Base-by-base conservation (phyloP, 495 filamentous ascomycete species). In the Cryomyces minteri region DNA sequence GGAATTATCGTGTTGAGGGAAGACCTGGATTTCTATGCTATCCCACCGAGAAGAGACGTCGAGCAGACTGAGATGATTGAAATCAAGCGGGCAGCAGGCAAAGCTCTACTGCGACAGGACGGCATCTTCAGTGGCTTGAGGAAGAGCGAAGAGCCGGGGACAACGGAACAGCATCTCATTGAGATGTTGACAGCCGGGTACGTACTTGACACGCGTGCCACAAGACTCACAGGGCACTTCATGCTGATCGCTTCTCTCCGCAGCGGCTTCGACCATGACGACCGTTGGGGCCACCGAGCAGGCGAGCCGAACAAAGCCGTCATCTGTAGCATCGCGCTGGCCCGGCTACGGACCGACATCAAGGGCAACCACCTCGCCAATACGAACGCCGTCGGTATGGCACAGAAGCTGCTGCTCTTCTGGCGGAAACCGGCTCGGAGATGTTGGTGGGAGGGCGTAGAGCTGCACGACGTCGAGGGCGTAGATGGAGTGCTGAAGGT, bases 361-460 rank as follows among this genome's bases (percentile, higher is more conserved):
- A 77, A 79, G 42, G 80, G 84, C 44, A 79, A 82, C 54, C 59
- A 68, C 32, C 65, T 86, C 18, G 74, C 83, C 34, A 76, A 71
- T 55, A 87, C 67, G 62, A 88, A 82, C 61, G 79, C 86, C 0
- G 84, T 95, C 11, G 88, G 88, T 25, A 99, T 99, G 90, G 90
- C 90, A 8, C 90, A 99, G 62, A 99, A 99, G 67, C 75, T 99
- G 38, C 70, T 99, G 11, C 71, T 99, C 1, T 99, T 99, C 67
- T 99, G 90, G 90, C 72, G 90, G 50, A 99, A 99, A 61, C 90
- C 90, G 6, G 90, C 90, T 28, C 72, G 90, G 40, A 71, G 90
- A 58, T 99, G 90, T 67, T 99, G 90, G 90, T 99, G 90, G 90
- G 90, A 96, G 59, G 92, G 90, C 6, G 80, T 95, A n/a, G 88